Percentiles rank a stretch among this genome's conserved stretches.
phyloP scores from a whole-genome alignment of 2,329 filamentous ascomycete species.

The Xylaria sp. region DNA sequence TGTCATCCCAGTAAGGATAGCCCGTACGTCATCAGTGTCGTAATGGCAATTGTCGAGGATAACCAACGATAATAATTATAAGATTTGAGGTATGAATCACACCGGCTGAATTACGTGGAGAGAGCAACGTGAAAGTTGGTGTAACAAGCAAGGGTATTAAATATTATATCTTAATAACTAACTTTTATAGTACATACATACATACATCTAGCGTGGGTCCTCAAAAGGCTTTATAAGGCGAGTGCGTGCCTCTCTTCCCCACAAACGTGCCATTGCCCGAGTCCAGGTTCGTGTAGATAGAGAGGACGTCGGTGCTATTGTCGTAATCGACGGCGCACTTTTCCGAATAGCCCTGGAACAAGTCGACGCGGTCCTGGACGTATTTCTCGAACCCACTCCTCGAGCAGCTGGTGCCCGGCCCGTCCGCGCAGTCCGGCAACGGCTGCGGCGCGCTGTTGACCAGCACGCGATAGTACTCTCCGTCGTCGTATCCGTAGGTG shows the following conservation, averaged over 20 bases:
- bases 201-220: not conserved
- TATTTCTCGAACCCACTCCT: slow-evolving; percentile 53
- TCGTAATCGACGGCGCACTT: slow-evolving; percentile 50
- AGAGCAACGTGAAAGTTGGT: too few species aligned
- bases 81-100: not conserved
- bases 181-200: not conserved
- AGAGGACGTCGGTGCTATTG: slow-evolving; percentile 46
- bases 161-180: not conserved
- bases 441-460: slow-evolving; percentile 58
- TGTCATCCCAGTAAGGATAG: not conserved
- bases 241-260: slow-evolving; percentile 43
- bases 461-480: slow-evolving; percentile 60
- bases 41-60: not conserved
- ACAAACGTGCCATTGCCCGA: slow-evolving; percentile 47
- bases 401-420: slow-evolving; percentile 58
- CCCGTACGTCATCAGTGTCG: not conserved
- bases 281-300: slow-evolving; percentile 44
- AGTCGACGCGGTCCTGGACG: slow-evolving; percentile 51
- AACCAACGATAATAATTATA: not conserved
- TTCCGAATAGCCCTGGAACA: slow-evolving; percentile 55
- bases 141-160: slow-evolving; percentile 1
- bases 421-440: slow-evolving; percentile 55
- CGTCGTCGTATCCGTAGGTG: slow-evolving; percentile 64
- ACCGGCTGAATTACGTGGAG: too few species aligned
- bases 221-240: slow-evolving; percentile 34